These are phyloP conservation scores for Podaxis sp. DNA, from an alignment of 768 basidiomycete genomes.

Conservation along the genomic window DNA sequence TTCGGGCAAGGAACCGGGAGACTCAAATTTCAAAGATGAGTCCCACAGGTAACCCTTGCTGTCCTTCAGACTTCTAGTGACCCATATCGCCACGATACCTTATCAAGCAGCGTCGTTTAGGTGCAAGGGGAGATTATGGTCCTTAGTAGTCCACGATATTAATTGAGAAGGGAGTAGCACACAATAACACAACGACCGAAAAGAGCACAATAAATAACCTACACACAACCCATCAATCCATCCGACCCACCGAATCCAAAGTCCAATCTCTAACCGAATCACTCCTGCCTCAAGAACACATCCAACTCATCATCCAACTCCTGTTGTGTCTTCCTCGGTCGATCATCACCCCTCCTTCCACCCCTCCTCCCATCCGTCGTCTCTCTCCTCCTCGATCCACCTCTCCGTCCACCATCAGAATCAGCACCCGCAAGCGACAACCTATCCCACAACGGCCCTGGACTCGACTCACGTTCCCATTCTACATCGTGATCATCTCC, in stretches of 20 bases:
- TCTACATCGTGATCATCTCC: conserved; percentile 16
- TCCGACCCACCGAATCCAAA: neutral
- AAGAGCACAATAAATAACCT: neutral
- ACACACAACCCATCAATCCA: neutral
- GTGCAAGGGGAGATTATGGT: too few species aligned
- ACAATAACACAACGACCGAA: neutral
- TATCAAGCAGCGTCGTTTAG: too few species aligned
- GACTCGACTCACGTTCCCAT: conserved; percentile 7
- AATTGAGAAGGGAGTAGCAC: neutral
- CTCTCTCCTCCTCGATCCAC: conserved; percentile 24
- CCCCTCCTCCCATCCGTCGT: conserved; percentile 24
- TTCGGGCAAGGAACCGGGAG: too few species aligned
- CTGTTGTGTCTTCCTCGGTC: conserved; percentile 61
- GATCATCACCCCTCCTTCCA: conserved; percentile 30
- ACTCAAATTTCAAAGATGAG: too few species aligned
- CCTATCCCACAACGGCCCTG: conserved; percentile 8
- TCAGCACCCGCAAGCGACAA: conserved; percentile 4
- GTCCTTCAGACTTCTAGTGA: too few species aligned
- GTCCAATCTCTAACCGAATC: neutral
- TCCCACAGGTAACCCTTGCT: too few species aligned
- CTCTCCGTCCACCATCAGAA: conserved; percentile 17
- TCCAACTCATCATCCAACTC: conserved; percentile 85
- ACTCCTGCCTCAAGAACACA: conserved; percentile 57
- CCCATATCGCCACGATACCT: too few species aligned
- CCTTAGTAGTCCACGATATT: too few species aligned